Evolutionary conservation across 2,329 filamentous ascomycete genomes (phyloP).

Genomic region (Paecilomyces sp.): DNA sequence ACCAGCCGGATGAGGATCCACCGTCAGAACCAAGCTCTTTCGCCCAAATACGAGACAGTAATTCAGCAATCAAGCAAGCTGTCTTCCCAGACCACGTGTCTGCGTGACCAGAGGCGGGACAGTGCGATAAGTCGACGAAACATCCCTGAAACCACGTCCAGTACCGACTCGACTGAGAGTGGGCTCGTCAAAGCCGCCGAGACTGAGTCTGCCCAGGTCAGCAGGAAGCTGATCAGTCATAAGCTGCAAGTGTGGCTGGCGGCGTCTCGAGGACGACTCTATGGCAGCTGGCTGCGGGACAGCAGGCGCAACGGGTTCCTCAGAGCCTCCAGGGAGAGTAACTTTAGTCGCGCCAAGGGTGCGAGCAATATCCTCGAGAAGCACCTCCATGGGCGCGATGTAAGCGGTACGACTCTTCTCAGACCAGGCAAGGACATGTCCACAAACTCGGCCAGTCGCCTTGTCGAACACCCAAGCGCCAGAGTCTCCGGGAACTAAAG

Average conservation of each 20-base stretch:
- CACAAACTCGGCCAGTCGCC: conserved; percentile 69
- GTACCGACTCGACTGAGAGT: conserved; percentile 11
- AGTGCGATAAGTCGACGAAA: conserved; percentile 16
- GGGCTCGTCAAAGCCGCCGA: conserved; percentile 13
- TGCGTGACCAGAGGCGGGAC: conserved; percentile 22
- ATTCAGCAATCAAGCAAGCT: conserved; percentile 28
- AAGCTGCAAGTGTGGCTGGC: conserved; percentile 14
- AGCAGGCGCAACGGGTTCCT: conserved; percentile 15
- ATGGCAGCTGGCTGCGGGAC: conserved; percentile 10
- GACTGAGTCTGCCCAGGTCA: conserved; percentile 14
- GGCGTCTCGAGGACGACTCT: conserved; percentile 13
- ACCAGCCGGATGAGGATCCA: no score
- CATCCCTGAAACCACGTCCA: conserved; percentile 11
- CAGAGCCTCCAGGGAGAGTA: conserved; percentile 54
- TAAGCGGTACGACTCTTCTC: conserved; percentile 75
- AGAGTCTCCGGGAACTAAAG: conserved; percentile 71
- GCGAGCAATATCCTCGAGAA: conserved; percentile 76
- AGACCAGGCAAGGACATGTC: conserved; percentile 86
- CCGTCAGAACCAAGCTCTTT: no score
- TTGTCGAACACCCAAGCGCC: conserved; percentile 90
- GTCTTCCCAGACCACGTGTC: conserved; percentile 30
- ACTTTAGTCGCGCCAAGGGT: conserved; percentile 65
- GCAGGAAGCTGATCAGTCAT: conserved; percentile 19
- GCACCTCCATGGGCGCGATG: conserved; percentile 89
- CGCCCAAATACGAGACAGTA: neutral